Evolutionary conservation across 2,329 filamentous ascomycete species (phyloP).

Genomic region (Calonectria naviculata): DNA sequence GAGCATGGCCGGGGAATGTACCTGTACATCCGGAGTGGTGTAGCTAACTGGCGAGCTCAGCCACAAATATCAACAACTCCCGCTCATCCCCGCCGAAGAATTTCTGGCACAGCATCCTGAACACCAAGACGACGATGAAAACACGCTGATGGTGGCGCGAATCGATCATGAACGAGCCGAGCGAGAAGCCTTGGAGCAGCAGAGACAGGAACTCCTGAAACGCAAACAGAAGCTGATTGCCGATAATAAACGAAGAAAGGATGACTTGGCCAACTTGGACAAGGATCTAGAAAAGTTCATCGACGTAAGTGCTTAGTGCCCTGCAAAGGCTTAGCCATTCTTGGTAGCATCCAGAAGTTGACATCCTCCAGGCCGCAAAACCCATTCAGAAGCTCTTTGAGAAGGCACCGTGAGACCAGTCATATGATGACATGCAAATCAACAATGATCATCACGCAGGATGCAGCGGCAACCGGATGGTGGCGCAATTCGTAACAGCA

Average conservation of each 20-base stretch:
- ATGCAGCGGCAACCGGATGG: not conserved
- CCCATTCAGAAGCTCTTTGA: conserved; percentile 89
- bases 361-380: conserved; percentile 75
- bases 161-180: conserved; percentile 92
- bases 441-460: not conserved
- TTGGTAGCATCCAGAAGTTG: conserved; percentile 23
- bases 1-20: not conserved
- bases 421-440: not conserved
- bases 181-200: conserved; percentile 85
- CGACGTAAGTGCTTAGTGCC: conserved; percentile 68
- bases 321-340: not conserved
- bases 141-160: conserved; percentile 86
- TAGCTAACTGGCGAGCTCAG: conserved; percentile 54
- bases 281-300: conserved; percentile 95
- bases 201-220: conserved; percentile 80
- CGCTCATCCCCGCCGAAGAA: conserved; percentile 84
- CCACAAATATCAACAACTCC: conserved; percentile 88
- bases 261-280: conserved; percentile 91
- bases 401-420: conserved; percentile 66
- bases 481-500: not conserved
- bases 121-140: conserved; percentile 76
- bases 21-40: not conserved
- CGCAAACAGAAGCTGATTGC: conserved; percentile 71
- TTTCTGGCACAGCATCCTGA: conserved; percentile 84
- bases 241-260: conserved; percentile 91